Evolutionary conservation across 768 basidiomycete species (phyloP).

Genomic region (Suillus variegatus): DNA sequence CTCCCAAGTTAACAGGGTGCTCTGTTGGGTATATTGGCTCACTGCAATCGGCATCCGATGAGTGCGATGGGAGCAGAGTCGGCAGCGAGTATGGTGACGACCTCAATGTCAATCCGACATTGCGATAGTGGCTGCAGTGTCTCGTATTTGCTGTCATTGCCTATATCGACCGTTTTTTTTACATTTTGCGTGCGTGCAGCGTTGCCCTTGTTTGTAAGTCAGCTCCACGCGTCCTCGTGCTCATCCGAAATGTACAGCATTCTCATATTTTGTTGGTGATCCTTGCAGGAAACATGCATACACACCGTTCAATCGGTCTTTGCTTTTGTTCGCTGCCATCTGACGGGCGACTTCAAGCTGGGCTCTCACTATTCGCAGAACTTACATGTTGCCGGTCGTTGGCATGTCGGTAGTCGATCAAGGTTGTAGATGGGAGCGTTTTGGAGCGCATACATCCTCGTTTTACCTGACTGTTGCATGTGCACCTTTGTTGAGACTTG

Average conservation of each 20-base stretch:
- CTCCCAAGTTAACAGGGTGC: conserved; percentile 1
- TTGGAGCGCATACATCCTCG: not conserved
- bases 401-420: not conserved
- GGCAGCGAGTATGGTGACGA: not conserved
- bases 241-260: conserved; percentile 27
- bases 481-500: not conserved
- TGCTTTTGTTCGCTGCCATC: not conserved
- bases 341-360: not conserved
- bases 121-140: not conserved
- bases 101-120: conserved; percentile 6
- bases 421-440: not conserved
- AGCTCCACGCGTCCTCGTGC: conserved; percentile 11
- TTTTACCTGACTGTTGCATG: not conserved
- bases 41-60: conserved; percentile 21
- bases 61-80: conserved; percentile 16
- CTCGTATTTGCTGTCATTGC: not conserved
- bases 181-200: conserved; percentile 8
- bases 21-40: conserved; percentile 10
- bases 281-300: not conserved
- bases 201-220: conserved; percentile 1
- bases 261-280: conserved; percentile 12
- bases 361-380: not conserved
- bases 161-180: not conserved
- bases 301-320: not conserved
- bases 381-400: not conserved